Evolutionary conservation across 345 rosid species (phyloP), one percentile per base, ranked within the genome.

Genomic region (Noccaea bulbosa): DNA sequence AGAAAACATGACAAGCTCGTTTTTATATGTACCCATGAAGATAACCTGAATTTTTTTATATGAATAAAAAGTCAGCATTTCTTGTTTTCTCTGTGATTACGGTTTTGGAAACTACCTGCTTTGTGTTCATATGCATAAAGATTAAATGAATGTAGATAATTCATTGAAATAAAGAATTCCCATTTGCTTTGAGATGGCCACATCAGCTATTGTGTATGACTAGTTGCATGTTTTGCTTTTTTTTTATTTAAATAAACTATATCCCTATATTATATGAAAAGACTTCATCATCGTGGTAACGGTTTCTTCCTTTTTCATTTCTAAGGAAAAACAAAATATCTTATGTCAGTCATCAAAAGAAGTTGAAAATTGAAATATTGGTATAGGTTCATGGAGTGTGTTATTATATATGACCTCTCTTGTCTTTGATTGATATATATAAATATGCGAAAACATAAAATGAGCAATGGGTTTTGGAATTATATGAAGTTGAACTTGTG

Each of bases 191-290:
- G 8, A 3, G 67, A 73, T 8, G 32, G 30, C 37, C 67, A 65
- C 66, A 11, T 58, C 3, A 22, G 68, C 11, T 67, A 27, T 27
- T 51, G 44, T 7, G 30, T 43, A 32, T 61, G 73, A 27, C 73
- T 67, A 74, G 73, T 74, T 74, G 69, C 78, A 67, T 51, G n/a
- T 24, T 60, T 61, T 67, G 49, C 55, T 61, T 49, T 66, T 67
- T 34, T n/a, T 33, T 55, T 44, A 20, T 20, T 55, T 12, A 54
- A 8, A 3, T 27, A 27, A 27, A 1, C 30, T 4, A 27, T 27
- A 27, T 27, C 4, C 30, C 24, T 53, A 48, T 73, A 47, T 48
- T 39, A 7, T 57, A 58, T 59, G 48, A n/a, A n/a, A 41, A 51
- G 14, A 40, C 33, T n/a, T n/a, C n/a, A n/a, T 33, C 68, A 60